Evolutionary conservation across 768 basidiomycete species (phyloP).

Genomic region (Obba rivulosa): DNA sequence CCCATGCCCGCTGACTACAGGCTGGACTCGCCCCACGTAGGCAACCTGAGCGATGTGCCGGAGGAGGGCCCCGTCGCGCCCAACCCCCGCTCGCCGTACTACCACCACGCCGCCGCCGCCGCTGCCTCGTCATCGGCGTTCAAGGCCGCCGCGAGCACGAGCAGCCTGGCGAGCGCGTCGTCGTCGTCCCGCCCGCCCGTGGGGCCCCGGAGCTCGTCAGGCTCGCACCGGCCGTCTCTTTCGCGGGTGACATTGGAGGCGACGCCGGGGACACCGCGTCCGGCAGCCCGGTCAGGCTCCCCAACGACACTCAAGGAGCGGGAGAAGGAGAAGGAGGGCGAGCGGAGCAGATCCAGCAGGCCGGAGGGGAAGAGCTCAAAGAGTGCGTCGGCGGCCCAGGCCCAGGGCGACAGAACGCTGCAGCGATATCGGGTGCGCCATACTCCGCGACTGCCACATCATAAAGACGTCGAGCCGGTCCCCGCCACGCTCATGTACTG

Average conservation of each 20-base stretch:
- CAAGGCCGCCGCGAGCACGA: constrained; percentile 24
- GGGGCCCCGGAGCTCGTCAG: constrained; percentile 12
- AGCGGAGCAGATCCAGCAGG: not conserved
- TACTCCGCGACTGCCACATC: constrained; percentile 58
- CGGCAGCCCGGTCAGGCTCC: constrained; percentile 2
- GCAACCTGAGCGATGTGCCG: constrained; percentile 26
- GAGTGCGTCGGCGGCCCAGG: not conserved
- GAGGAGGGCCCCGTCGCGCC: constrained; percentile 22
- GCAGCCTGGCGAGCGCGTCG: constrained; percentile 23
- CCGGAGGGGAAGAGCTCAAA: constrained; percentile 6
- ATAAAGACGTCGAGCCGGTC: constrained; percentile 49
- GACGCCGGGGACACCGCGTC: constrained; percentile 6
- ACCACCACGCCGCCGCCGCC: constrained; percentile 25
- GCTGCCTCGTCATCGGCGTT: constrained; percentile 33
- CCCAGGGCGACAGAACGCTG: constrained; percentile 2
- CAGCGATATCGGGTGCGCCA: constrained; percentile 34
- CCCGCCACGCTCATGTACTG: constrained; percentile 82
- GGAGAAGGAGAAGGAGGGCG: constrained; percentile 11
- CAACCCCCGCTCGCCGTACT: constrained; percentile 32
- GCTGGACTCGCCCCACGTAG: constrained; percentile 18
- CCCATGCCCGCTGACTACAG: not conserved
- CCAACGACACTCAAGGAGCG: constrained; percentile 10
- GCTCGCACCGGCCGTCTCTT: constrained; percentile 7
- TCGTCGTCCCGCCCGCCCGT: constrained; percentile 19
- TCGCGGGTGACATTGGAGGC: constrained; percentile 3